These are phyloP conservation scores for Pleurotus djamor DNA, from an alignment of 768 basidiomycete genomes.

Conservation along the genomic window DNA sequence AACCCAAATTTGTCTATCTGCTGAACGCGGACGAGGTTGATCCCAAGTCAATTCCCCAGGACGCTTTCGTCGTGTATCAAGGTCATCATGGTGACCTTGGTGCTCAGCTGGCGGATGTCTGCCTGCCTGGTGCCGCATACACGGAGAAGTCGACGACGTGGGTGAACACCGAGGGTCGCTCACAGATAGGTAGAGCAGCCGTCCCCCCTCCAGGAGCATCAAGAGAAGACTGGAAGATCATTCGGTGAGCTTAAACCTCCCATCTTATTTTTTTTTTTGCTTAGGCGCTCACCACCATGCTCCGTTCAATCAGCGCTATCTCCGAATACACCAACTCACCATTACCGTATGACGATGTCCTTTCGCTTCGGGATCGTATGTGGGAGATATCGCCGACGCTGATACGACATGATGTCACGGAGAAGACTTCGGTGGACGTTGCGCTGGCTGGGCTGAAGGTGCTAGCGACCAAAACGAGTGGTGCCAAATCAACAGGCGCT, in stretches of 20 bases:
- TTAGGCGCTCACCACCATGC: neutral
- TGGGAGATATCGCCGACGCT: constrained; percentile 96
- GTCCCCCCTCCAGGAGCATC: constrained; percentile 94
- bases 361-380: constrained; percentile 85
- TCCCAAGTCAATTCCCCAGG: constrained; percentile 80
- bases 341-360: constrained; percentile 87
- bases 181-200: constrained; percentile 88
- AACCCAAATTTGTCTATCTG: constrained; percentile 95
- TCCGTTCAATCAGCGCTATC: constrained; percentile 57
- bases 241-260: constrained; percentile 53
- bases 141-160: constrained; percentile 89
- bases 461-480: constrained; percentile 48
- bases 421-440: constrained; percentile 72
- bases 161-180: constrained; percentile 96
- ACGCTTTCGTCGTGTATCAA: constrained; percentile 98
- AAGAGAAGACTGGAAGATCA: constrained; percentile 97
- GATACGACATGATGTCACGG: constrained; percentile 80
- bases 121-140: constrained; percentile 89
- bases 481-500: constrained; percentile 53
- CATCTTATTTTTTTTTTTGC: neutral
- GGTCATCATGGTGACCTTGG: constrained; percentile 98
- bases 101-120: constrained; percentile 96
- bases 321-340: constrained; percentile 82
- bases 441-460: constrained; percentile 67
- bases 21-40: constrained; percentile 95